Base-by-base conservation (phyloP, 495 filamentous ascomycete genomes). In the Astrocystis sublimbata region DNA sequence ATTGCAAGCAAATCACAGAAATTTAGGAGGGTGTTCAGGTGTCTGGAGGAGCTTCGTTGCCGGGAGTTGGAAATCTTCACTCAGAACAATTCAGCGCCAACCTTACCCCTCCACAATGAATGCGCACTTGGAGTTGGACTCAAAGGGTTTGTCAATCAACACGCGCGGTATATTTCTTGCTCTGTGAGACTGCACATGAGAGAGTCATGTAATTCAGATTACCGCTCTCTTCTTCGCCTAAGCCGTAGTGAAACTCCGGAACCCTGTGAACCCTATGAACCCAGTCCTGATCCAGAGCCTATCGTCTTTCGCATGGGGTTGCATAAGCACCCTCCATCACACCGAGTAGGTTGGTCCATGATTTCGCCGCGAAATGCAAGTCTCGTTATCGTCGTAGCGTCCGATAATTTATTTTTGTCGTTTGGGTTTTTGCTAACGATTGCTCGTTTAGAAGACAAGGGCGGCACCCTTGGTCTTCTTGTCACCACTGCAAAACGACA, bases 401-500 rank as follows among this genome's bases (percentile, higher is more conserved):
- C 65, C 61, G 40, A 46, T 66, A 68, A 64, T 65, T 65, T 65
- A 50, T 56, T 40, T 63, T 46, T 55, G 40, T 55, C 41, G 24
- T 61, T 46, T 36, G 59, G 43, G 36, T 33, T 15, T 50, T 42
- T 51, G 33, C n/a, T 31, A 60, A 61, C 53, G 33, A 51, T 67
- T 38, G 10, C 31, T 33, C 50, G 73, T 69, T 84, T 94, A 99
- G 85, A 98, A 99, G 71, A 99, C 96, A 73, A 99, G 86, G 71
- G 96, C 96, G 73, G 94, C 94, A 88, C 96, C 96, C 90, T 99
- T 99, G 76, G 96, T 99, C 92, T 99, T 99, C 92, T 99, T 99
- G 88, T 99, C 96, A 84, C 96, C 96, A 88, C 94, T 97, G 69
- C 79, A 75, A 58, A n/a, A 5, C 23, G 35, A 55, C 24, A 45